Evolutionary conservation across 2,329 filamentous ascomycete species (phyloP), one percentile per base, ranked within the genome.

Genomic region (Talaromyces verruculosus): DNA sequence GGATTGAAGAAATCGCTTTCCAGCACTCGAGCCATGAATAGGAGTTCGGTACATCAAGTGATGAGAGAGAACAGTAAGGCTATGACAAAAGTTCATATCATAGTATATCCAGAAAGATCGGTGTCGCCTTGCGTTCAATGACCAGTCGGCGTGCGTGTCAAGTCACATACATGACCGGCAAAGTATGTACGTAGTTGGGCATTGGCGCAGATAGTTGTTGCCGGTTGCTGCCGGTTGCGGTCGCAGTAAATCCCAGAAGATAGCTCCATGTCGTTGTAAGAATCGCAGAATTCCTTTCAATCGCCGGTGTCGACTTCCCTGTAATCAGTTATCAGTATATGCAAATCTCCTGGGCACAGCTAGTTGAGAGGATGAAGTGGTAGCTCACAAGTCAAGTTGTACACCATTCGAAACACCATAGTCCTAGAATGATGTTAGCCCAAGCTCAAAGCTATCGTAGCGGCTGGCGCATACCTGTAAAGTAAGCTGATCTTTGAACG

Each of bases 331-430:
- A 67, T 79, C 67, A 78, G 75, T 62, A 70, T 68, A n/a, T 30
- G 58, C 60, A 25, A 57, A 39, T 51, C 30, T 59, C n/a, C n/a
- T 53, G 5, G 28, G 49, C 35, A 39, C 15, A 43, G n/a, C 19
- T 35, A n/a, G n/a, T 60, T 37, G 22, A 19, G 43, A 35, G 15
- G 28, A 49, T 57, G 53, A 47, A 66, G 64, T 67, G 61, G 55
- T 57, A 28, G 71, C 77, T 78, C 72, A 79, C 76, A 83, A 72
- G 72, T 83, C 81, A 73, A 83, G 74, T 69, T 83, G 81, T 59
- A 97, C 93, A 10, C 94, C 94, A 79, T 95, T 95, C 72, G 90
- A 92, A 65, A 98, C 89, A n/a, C 91, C 92, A 79, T 97, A 98
- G 80, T 98, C 94, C 73, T 91, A 91, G 71, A 33, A 39, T 35